Evolutionary conservation across 768 basidiomycete species (phyloP).

Genomic region (Pleurotus platypus): DNA sequence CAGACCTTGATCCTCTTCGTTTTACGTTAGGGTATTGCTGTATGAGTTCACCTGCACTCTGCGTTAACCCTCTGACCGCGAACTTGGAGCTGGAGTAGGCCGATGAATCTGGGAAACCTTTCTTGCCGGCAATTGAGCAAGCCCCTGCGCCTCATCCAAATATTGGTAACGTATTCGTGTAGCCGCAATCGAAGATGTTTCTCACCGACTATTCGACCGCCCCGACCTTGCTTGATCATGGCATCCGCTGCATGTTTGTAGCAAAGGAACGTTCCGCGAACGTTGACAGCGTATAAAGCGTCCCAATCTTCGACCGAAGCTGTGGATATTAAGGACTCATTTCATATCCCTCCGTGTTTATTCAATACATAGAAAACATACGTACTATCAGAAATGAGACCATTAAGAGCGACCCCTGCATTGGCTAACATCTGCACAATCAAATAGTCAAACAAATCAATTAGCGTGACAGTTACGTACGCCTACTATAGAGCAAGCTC

Average conservation of each 20-base stretch:
- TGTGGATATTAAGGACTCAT: conserved; percentile 16
- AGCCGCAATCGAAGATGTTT: no score
- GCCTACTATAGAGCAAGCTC: no score
- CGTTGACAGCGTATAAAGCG: conserved; percentile 29
- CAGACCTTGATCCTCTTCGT: no score
- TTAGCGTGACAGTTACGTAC: no score
- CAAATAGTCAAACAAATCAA: no score
- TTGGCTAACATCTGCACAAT: conserved; percentile 26
- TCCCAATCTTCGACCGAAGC: conserved; percentile 25
- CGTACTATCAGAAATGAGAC: not conserved
- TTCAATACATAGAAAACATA: not conserved
- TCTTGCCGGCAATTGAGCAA: conserved; percentile 35
- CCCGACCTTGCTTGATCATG: conserved; percentile 37
- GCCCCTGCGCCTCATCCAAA: conserved; percentile 21
- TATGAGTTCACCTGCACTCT: conserved; percentile 18
- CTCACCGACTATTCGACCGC: conserved; percentile 31
- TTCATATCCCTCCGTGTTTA: not conserved
- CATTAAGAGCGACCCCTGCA: conserved; percentile 17
- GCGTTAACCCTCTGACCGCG: conserved; percentile 8
- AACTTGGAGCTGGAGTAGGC: not conserved
- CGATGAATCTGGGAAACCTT: conserved; percentile 16
- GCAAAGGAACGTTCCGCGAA: conserved; percentile 34
- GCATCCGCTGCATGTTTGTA: conserved; percentile 39
- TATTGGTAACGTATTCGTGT: no score
- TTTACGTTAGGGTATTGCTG: no score